Base-by-base conservation (phyloP, 768 basidiomycete species). In the Mycena chlorophos region DNA sequence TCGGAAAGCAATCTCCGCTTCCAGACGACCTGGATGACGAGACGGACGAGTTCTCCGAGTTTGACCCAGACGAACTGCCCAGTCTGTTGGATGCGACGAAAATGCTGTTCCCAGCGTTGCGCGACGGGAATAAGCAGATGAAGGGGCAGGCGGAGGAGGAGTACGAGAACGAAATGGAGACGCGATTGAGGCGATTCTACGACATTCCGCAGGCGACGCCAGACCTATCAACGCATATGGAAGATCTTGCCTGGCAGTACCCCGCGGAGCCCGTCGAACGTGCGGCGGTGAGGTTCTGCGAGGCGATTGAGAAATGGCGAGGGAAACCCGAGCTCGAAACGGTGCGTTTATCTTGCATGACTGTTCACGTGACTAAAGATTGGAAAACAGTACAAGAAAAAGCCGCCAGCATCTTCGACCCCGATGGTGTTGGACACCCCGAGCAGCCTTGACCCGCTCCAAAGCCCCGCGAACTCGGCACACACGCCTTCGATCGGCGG, bases 241-340 rank as follows among this genome's bases (percentile, higher is more conserved):
- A 90, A 65, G 79, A 85, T 61, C 73, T 89, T 3, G 88, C 89
- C 2, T 87, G 86, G 83, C 82, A 84, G 62, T 93, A 86, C 66
- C 89, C 91, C 27, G 85, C 87, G 1, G 89, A 93, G 63, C 86
- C 89, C 20, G 81, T 92, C 16, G 91, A 94, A 65, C 79, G 89
- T 19, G 85, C 87, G 26, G 84, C 88, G 0, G 76, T 91, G 4
- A 75, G 89, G 48, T 94, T 89, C 65, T 91, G 86, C 64, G 91
- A 94, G 66, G 89, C 89, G 30, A 78, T 93, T 40, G 84, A 88
- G 1, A 81, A 80, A 50, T 94, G 91, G 91, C 75, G 90, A 62
- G 91, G 91, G 2, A 89, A 87, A 65, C 91, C 91, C 31, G 91
- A 93, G 62, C 78, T 94, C 6, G 88, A 90, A 71, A 87, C 85